Evolutionary conservation across 441 rosid genomes (phyloP).

Genomic region (Daphne laureola): DNA sequence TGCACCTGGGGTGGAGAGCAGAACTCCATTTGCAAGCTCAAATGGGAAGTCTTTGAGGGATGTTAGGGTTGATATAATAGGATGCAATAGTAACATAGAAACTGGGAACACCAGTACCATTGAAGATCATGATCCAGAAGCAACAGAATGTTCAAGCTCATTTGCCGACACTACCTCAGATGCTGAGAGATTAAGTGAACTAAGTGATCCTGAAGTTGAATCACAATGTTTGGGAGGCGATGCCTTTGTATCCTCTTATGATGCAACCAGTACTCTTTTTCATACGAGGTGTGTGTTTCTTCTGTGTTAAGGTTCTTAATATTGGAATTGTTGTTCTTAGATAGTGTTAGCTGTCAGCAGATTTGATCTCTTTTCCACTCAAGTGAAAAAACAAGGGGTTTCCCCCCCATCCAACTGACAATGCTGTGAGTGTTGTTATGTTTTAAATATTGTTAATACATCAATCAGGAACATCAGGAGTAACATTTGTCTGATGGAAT

Average conservation of each 20-base stretch:
- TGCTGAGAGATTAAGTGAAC: slow-evolving; percentile 38
- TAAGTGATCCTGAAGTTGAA: slow-evolving; percentile 72
- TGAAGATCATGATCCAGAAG: slow-evolving; percentile 62
- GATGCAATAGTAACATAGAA: slow-evolving; percentile 18
- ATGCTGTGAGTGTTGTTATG: neutral
- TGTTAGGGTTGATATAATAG: slow-evolving; percentile 47
- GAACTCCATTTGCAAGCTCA: slow-evolving; percentile 18
- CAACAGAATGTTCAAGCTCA: slow-evolving; percentile 88
- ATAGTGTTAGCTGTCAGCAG: slow-evolving; percentile 7
- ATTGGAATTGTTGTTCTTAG: neutral
- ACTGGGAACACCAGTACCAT: slow-evolving; percentile 16
- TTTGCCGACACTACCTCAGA: slow-evolving; percentile 65
- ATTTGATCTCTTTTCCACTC: neutral
- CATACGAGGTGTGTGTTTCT: slow-evolving; percentile 45
- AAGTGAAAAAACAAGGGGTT: neutral
- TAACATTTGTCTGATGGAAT: too few relatives aligned
- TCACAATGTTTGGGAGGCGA: slow-evolving; percentile 55
- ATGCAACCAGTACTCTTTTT: slow-evolving; percentile 43
- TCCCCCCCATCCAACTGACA: neutral
- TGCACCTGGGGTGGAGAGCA: slow-evolving; percentile 28
- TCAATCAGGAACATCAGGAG: too few relatives aligned
- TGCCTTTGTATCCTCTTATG: slow-evolving; percentile 48
- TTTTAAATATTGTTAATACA: neutral
- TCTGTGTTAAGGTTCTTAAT: neutral
- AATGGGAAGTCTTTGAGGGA: slow-evolving; percentile 23